phyloP scores from a whole-genome alignment of 169 alveolate species.

The Theileria sp. region DNA sequence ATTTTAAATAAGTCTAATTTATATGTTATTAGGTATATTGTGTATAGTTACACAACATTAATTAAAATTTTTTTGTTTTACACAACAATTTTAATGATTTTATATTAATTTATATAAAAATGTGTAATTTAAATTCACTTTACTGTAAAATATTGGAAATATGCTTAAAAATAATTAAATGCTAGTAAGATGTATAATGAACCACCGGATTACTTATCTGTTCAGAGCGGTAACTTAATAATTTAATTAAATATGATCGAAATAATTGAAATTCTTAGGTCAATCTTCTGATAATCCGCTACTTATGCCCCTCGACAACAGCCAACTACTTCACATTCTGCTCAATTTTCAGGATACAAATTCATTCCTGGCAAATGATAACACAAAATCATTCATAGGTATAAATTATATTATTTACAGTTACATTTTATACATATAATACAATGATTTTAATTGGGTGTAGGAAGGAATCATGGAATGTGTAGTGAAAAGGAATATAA shows the following conservation, averaged over 20 bases:
- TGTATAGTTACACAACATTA: background rate
- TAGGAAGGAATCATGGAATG: slow-evolving; percentile 76
- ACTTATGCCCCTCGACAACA: slow-evolving; percentile 49
- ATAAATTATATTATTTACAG: background rate
- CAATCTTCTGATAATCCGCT: slow-evolving; percentile 26
- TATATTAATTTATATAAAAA: too few species aligned
- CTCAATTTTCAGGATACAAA: slow-evolving; percentile 48
- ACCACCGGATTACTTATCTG: background rate
- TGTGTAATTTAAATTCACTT: background rate
- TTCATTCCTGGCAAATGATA: slow-evolving; percentile 24
- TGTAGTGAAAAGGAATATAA: slow-evolving; percentile 76
- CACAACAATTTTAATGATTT: too few species aligned
- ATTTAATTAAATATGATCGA: background rate
- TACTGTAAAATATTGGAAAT: background rate
- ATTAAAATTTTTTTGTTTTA: too few species aligned
- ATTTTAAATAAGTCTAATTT: too few species aligned
- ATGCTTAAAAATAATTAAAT: background rate
- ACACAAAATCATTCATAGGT: slow-evolving; percentile 20
- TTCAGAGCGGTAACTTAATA: background rate
- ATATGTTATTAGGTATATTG: background rate
- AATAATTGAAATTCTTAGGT: background rate
- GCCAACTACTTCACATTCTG: slow-evolving; percentile 8
- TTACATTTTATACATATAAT: slow-evolving; percentile 15
- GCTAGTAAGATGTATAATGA: background rate
- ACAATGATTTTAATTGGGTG: background rate